Evolutionary conservation across 495 filamentous ascomycete species (phyloP).

Genomic region (Gamarada debralockiae): DNA sequence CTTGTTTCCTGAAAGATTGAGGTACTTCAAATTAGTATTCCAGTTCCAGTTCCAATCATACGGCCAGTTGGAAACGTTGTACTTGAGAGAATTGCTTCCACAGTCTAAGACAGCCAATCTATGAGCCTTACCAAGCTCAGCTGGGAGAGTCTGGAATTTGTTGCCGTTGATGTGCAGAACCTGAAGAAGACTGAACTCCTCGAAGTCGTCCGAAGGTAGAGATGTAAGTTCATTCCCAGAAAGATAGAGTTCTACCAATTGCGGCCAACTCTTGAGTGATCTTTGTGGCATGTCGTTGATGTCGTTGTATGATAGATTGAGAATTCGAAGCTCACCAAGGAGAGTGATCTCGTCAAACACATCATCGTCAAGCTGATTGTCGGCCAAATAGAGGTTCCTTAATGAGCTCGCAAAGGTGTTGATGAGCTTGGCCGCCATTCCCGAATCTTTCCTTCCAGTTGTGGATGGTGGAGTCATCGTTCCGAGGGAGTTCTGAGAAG

Average conservation of each 20-base stretch:
- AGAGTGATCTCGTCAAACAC: conserved; percentile 85
- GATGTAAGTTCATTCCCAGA: conserved; percentile 93
- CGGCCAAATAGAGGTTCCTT: conserved; percentile 79
- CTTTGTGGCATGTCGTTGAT: conserved; percentile 88
- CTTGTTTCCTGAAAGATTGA: conserved; percentile 97
- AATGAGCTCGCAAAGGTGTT: conserved; percentile 85
- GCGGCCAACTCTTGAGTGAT: conserved; percentile 79
- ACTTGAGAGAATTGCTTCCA: conserved; percentile 94
- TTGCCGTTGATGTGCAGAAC: conserved; percentile 94
- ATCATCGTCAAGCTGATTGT: conserved; percentile 91
- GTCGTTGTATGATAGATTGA: conserved; percentile 95
- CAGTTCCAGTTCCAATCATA: conserved; percentile 99
- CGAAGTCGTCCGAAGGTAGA: conserved; percentile 90
- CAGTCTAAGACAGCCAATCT: conserved; percentile 90
- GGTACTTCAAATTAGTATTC: conserved; percentile 89
- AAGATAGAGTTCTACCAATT: conserved; percentile 87
- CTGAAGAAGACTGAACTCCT: conserved; percentile 79
- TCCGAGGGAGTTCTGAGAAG: conserved; percentile 36
- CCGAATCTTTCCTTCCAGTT: conserved; percentile 76
- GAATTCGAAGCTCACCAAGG: conserved; percentile 76
- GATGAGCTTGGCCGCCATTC: conserved; percentile 65
- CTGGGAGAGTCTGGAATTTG: conserved; percentile 94
- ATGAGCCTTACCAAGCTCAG: conserved; percentile 90
- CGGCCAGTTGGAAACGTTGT: conserved; percentile 98
- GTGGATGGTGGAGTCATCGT: conserved; percentile 49